A percentile compares a stretch with the other conserved stretches of the same genome.
Conservation (phyloP, 2,329 filamentous ascomycete species). For the Sporothrix euskadiensis region DNA sequence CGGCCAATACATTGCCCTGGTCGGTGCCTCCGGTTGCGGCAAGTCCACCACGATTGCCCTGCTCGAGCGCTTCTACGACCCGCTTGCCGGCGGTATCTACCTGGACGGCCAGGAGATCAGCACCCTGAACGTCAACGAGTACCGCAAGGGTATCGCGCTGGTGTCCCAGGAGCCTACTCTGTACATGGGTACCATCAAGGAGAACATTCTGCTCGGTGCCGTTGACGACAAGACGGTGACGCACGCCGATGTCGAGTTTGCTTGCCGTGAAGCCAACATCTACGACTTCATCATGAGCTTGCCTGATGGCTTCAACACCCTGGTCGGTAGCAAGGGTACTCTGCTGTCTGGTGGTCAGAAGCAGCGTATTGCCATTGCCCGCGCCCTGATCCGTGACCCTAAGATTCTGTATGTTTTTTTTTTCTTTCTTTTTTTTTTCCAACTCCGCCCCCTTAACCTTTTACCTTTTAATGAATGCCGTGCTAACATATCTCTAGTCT, state of each 20-base stretch:
- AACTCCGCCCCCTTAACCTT: not conserved
- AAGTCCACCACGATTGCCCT: slow-evolving; percentile 93
- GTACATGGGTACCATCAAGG: slow-evolving; percentile 87
- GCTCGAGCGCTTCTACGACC: slow-evolving; percentile 92
- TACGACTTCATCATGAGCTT: slow-evolving; percentile 87
- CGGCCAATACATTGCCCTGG: slow-evolving; percentile 82
- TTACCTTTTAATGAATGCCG: not conserved
- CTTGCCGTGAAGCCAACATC: slow-evolving; percentile 88
- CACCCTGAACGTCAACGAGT: slow-evolving; percentile 78
- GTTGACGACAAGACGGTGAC: slow-evolving; percentile 61
- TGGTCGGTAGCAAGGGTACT: slow-evolving; percentile 83
- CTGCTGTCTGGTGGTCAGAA: slow-evolving; percentile 91
- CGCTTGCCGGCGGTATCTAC: slow-evolving; percentile 74
- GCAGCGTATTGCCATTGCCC: slow-evolving; percentile 89
- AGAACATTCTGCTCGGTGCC: slow-evolving; percentile 84
- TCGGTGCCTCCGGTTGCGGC: slow-evolving; percentile 91
- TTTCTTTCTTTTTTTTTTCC: not conserved
- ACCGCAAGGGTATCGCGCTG: slow-evolving; percentile 79
- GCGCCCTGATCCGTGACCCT: slow-evolving; percentile 86
- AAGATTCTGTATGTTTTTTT: slow-evolving; percentile 61
- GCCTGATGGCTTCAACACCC: slow-evolving; percentile 77
- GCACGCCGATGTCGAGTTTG: slow-evolving; percentile 72
- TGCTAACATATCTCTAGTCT: slow-evolving; percentile 43
- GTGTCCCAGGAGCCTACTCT: slow-evolving; percentile 94
- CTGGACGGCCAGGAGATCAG: slow-evolving; percentile 83